phyloP scores from a whole-genome alignment of 108 stramenopile species.

The Craspedostauros australis region DNA sequence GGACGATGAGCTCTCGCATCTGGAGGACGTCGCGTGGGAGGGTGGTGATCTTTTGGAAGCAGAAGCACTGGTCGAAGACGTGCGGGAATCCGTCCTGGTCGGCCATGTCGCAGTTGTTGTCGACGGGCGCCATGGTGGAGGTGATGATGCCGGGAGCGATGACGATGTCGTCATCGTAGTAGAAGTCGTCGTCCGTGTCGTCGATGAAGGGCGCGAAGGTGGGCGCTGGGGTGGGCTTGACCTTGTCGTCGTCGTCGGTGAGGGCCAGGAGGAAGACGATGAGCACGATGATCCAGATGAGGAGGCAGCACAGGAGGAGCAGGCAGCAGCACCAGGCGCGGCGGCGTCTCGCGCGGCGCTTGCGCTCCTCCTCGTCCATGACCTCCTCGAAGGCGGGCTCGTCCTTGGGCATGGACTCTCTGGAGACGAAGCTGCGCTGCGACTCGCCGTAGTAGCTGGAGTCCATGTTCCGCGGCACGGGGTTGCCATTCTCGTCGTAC shows the following conservation, averaged over 20 bases:
- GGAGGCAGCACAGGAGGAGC: constrained; percentile 17
- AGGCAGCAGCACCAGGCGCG: constrained; percentile 25
- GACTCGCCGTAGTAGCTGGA: constrained; percentile 18
- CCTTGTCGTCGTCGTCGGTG: constrained; percentile 1
- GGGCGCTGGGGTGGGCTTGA: constrained; percentile 10
- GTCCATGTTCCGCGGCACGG: constrained; percentile 11
- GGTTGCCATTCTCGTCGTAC: not conserved
- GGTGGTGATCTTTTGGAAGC: constrained; percentile 19
- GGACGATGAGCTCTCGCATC: constrained; percentile 17
- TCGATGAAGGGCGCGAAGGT: constrained; percentile 24
- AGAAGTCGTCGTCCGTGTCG: constrained; percentile 26
- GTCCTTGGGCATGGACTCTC: too few relatives aligned
- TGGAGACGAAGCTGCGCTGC: too few relatives aligned
- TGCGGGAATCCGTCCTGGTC: constrained; percentile 23
- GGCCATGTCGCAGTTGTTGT: constrained; percentile 10
- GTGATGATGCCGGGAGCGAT: constrained; percentile 19
- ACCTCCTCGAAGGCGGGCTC: constrained; percentile 25
- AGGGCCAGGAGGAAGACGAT: constrained; percentile 18
- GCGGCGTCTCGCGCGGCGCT: constrained; percentile 18
- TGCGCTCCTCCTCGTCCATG: constrained; percentile 24
- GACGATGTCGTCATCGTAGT: constrained; percentile 33
- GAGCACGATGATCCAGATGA: constrained; percentile 18
- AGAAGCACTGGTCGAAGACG: constrained; percentile 36
- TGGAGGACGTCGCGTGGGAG: constrained; percentile 27
- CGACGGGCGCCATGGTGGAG: constrained; percentile 19